A percentile compares a stretch with the other conserved stretches of the same genome.
Evolutionary conservation across 768 basidiomycete species (phyloP).

Genomic region (Mycena belliarum): DNA sequence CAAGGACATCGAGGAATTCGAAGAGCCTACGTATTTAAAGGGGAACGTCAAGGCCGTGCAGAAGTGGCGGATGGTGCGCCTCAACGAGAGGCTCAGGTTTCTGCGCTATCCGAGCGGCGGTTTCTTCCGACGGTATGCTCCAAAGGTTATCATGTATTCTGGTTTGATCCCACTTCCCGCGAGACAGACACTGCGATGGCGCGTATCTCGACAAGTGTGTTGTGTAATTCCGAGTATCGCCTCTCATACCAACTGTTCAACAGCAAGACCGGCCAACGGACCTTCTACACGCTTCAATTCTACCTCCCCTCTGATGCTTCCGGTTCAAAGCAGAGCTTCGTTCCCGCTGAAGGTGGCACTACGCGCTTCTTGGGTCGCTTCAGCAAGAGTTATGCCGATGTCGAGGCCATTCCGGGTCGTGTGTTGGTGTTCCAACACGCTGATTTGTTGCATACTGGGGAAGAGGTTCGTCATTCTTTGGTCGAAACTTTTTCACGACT

Average conservation of each 20-base stretch:
- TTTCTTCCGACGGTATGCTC: constrained; percentile 4
- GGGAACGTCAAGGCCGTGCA: constrained; percentile 1
- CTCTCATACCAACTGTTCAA: background rate
- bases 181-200: too few species aligned
- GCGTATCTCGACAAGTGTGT: background rate
- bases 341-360: constrained; percentile 11
- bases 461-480: background rate
- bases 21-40: constrained; percentile 9
- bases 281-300: constrained; percentile 20
- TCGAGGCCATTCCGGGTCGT: constrained; percentile 14
- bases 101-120: constrained; percentile 11
- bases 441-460: background rate
- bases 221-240: too few species aligned
- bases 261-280: constrained; percentile 10
- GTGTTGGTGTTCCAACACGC: constrained; percentile 19
- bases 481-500: background rate
- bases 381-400: constrained; percentile 7
- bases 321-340: constrained; percentile 14
- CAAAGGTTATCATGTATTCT: too few species aligned
- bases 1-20: constrained; percentile 16
- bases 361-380: constrained; percentile 1
- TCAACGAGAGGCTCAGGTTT: constrained; percentile 19
- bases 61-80: constrained; percentile 18
- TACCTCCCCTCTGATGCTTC: constrained; percentile 17
- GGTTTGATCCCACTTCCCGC: too few species aligned